Evolutionary conservation across 345 rosid genomes (phyloP).

Genomic region (Syzygium aromaticum): DNA sequence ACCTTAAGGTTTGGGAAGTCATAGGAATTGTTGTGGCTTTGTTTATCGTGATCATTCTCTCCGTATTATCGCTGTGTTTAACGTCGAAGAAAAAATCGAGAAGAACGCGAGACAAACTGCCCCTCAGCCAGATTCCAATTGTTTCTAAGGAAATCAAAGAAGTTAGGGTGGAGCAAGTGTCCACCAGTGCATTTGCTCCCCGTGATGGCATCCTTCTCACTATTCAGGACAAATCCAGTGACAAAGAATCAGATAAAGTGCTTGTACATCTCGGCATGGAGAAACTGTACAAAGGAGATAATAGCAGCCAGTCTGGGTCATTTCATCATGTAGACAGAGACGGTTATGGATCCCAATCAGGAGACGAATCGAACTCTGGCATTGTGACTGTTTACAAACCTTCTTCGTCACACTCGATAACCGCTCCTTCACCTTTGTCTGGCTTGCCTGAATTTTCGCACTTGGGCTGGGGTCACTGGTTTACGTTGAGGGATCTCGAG

Average conservation of each 20-base stretch:
- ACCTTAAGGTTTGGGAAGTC: constrained; percentile 84
- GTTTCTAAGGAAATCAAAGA: constrained; percentile 94
- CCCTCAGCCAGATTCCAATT: constrained; percentile 56
- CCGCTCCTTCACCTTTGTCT: constrained; percentile 62
- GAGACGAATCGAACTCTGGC: constrained; percentile 60
- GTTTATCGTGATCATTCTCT: constrained; percentile 64
- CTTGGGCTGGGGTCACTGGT: constrained; percentile 91
- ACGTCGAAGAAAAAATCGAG: constrained; percentile 64
- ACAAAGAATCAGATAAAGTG: constrained; percentile 70
- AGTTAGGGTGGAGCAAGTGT: constrained; percentile 73
- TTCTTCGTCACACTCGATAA: constrained; percentile 57
- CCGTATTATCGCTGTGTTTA: constrained; percentile 57
- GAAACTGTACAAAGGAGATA: constrained; percentile 49
- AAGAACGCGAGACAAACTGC: constrained; percentile 42
- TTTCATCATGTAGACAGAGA: constrained; percentile 53
- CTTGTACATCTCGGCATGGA: constrained; percentile 75
- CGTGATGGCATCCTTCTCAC: constrained; percentile 62
- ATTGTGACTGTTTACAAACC: constrained; percentile 34
- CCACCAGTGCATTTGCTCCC: constrained; percentile 54
- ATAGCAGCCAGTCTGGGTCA: constrained; percentile 47
- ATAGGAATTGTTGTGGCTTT: constrained; percentile 67
- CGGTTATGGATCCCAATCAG: constrained; percentile 52
- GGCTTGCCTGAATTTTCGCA: constrained; percentile 79
- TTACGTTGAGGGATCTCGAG: constrained; percentile 74
- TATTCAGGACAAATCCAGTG: constrained; percentile 58